A percentile compares a stretch with the other conserved stretches of the same genome.
phyloP scores from a whole-genome alignment of 257 asterid species.

The Jasminum sambac region DNA sequence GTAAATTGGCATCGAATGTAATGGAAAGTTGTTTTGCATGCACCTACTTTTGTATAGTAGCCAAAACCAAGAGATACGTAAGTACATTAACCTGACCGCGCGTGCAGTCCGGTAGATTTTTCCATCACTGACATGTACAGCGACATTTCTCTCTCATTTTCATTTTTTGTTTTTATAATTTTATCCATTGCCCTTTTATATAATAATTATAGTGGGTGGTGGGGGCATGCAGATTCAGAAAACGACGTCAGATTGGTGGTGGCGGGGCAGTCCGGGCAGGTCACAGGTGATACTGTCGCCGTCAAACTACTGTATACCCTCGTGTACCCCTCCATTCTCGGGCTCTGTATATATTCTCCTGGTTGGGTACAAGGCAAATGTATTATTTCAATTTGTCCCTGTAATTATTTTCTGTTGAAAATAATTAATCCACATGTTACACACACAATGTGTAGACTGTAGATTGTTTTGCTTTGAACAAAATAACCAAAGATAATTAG shows the following conservation, averaged over 20 bases:
- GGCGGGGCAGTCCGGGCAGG: slow-evolving; percentile 29
- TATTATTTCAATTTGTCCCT: no score
- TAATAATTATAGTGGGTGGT: slow-evolving; percentile 20
- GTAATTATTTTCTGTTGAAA: no score
- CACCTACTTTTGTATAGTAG: slow-evolving; percentile 7
- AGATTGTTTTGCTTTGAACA: no score
- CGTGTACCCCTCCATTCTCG: slow-evolving; percentile 32
- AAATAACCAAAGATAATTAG: no score
- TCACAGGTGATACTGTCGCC: slow-evolving; percentile 23
- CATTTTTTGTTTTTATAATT: no score
- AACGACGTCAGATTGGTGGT: slow-evolving; percentile 42
- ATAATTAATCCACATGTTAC: no score
- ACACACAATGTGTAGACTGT: no score
- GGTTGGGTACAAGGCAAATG: no score
- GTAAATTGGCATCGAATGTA: neutral
- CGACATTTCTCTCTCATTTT: no score
- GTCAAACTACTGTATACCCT: slow-evolving; percentile 21
- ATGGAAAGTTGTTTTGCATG: slow-evolving; percentile 22
- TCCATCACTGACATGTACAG: slow-evolving; percentile 31
- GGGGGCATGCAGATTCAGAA: slow-evolving; percentile 32
- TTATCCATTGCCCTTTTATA: slow-evolving; percentile 35
- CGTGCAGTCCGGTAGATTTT: slow-evolving; percentile 77
- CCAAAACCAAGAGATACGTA: slow-evolving; percentile 19
- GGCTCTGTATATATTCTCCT: slow-evolving; percentile 17
- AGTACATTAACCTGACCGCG: slow-evolving; percentile 62